phyloP scores from a whole-genome alignment of 2,329 filamentous ascomycete species.

The Epichloe glyceriae region DNA sequence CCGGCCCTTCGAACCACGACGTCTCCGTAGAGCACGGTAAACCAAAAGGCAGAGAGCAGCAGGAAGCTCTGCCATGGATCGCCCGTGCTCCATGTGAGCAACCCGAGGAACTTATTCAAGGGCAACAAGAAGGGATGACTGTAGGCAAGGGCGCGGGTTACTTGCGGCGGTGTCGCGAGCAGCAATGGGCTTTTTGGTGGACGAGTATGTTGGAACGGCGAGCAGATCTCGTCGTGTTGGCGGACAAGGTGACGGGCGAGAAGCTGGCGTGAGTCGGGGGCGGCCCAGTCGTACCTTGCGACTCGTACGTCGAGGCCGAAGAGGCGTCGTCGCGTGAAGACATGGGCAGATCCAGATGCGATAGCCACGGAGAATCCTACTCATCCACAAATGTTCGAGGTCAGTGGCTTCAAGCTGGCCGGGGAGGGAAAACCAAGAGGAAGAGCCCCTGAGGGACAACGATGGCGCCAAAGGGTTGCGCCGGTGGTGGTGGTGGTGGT shows the following conservation, averaged over 20 bases:
- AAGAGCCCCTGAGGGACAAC: no score
- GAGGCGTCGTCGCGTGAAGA: conserved; percentile 26
- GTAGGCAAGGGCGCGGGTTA: conserved; percentile 88
- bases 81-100: conserved; percentile 85
- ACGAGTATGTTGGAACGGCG: conserved; percentile 86
- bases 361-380: conserved; percentile 37
- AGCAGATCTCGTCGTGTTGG: conserved; percentile 44
- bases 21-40: conserved; percentile 73
- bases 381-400: not conserved
- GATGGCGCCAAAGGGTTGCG: no score
- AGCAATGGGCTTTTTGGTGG: conserved; percentile 92
- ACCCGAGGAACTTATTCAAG: conserved; percentile 69
- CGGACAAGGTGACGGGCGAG: conserved; percentile 67
- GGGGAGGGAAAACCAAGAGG: not conserved
- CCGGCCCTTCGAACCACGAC: conserved; percentile 68
- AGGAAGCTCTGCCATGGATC: conserved; percentile 98
- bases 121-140: conserved; percentile 89
- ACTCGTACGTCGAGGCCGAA: conserved; percentile 20
- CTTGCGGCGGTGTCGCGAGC: conserved; percentile 83
- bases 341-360: conserved; percentile 29
- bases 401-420: conserved; percentile 3
- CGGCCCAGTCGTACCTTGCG: conserved; percentile 23
- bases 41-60: conserved; percentile 76
- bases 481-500: not conserved
- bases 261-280: conserved; percentile 78